Evolutionary conservation across 1,284 basidiomycete genomes (phyloP).

Genomic region (Heterobasidion parviporum): DNA sequence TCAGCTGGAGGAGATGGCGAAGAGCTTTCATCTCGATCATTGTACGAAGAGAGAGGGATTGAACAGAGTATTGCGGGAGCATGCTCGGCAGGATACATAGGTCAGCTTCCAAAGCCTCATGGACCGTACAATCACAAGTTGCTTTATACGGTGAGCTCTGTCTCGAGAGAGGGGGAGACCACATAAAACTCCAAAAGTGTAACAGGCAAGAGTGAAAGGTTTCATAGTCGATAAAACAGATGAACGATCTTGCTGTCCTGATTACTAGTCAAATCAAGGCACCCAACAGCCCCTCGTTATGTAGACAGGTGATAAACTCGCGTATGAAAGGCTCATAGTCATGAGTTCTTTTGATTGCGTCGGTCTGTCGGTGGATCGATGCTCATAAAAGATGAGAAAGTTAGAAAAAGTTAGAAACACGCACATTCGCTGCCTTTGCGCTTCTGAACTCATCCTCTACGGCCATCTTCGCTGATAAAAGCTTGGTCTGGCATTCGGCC

Average conservation of each 20-base stretch:
- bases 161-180: too few species aligned
- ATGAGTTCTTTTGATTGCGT: constrained; percentile 47
- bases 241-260: too few species aligned
- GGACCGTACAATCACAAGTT: too few species aligned
- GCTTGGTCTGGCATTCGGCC: constrained; percentile 36
- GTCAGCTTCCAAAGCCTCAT: too few species aligned
- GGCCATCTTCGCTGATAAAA: constrained; percentile 31
- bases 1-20: constrained; percentile 54
- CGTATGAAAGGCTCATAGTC: constrained; percentile 55
- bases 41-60: constrained; percentile 41
- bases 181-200: too few species aligned
- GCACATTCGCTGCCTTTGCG: constrained; percentile 34
- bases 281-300: constrained; percentile 39
- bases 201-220: too few species aligned
- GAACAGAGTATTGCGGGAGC: constrained; percentile 37
- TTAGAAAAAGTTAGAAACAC: constrained; percentile 14
- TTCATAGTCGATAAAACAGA: too few species aligned
- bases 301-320: constrained; percentile 34
- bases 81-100: constrained; percentile 12
- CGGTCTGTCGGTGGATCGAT: constrained; percentile 28
- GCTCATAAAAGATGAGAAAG: background rate
- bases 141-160: too few species aligned
- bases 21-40: constrained; percentile 53
- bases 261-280: constrained; percentile 19
- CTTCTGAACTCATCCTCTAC: constrained; percentile 46